Conservation (phyloP, 2,329 filamentous ascomycete species). For the Nemania serpens region DNA sequence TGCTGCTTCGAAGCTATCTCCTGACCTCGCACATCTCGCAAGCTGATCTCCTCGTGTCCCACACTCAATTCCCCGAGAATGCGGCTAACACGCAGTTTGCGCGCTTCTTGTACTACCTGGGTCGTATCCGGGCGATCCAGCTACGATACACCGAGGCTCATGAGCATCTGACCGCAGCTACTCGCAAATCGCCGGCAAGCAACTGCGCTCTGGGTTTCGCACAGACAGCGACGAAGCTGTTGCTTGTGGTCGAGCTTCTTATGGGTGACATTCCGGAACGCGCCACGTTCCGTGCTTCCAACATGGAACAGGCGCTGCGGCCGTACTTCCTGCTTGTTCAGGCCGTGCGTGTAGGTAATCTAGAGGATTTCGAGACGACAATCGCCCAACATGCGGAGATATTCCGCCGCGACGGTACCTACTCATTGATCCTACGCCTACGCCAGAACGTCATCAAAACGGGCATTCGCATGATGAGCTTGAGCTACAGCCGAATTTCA, state of each 20-base stretch:
- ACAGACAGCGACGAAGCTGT: constrained; percentile 93
- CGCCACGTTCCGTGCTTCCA: constrained; percentile 87
- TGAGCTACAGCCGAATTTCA: constrained; percentile 97
- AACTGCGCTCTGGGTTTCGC: constrained; percentile 91
- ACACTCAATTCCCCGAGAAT: constrained; percentile 92
- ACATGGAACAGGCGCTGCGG: constrained; percentile 83
- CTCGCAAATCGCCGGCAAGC: constrained; percentile 91
- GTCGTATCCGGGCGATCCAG: constrained; percentile 94
- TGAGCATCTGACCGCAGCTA: constrained; percentile 89
- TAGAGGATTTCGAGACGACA: constrained; percentile 88
- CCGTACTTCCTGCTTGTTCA: constrained; percentile 95
- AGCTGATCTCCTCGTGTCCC: constrained; percentile 91
- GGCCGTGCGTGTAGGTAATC: constrained; percentile 92
- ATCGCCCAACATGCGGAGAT: constrained; percentile 80
- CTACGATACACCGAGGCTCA: constrained; percentile 96
- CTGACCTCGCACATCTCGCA: constrained; percentile 95
- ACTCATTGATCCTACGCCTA: constrained; percentile 90
- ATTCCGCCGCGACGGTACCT: constrained; percentile 93
- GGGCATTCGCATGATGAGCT: constrained; percentile 97
- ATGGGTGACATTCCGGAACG: constrained; percentile 99
- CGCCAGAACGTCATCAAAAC: constrained; percentile 99
- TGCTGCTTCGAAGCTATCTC: constrained; percentile 94
- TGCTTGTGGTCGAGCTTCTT: constrained; percentile 92
- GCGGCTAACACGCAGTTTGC: constrained; percentile 98
- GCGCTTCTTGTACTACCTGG: constrained; percentile 95